Evolutionary conservation across 2,329 filamentous ascomycete genomes (phyloP).

Genomic region (Bimuria novae-zelandiae): DNA sequence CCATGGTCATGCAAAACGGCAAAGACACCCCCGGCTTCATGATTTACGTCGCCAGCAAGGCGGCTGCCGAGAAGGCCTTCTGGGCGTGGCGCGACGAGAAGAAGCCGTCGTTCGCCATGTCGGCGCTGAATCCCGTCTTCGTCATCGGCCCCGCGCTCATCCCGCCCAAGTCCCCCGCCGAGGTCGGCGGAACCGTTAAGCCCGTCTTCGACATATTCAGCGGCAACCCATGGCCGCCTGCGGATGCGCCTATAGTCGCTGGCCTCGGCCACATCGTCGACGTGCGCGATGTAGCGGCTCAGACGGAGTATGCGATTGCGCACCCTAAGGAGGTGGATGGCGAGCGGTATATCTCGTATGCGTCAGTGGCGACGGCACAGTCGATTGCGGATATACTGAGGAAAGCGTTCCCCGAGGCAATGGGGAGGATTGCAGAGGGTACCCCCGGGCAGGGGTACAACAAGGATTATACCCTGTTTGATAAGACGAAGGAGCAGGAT

Average conservation of each 20-base stretch:
- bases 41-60: slow-evolving; percentile 36
- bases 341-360: slow-evolving; percentile 49
- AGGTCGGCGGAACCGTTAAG: slow-evolving; percentile 41
- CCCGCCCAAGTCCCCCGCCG: slow-evolving; percentile 31
- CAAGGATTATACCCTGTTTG: slow-evolving; percentile 25
- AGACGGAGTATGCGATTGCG: slow-evolving; percentile 47
- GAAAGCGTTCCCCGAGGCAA: slow-evolving; percentile 41
- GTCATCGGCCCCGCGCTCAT: slow-evolving; percentile 50
- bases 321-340: slow-evolving; percentile 45
- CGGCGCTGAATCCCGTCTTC: slow-evolving; percentile 49
- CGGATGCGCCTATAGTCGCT: slow-evolving; percentile 18
- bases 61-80: slow-evolving; percentile 28
- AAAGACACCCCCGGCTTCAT: slow-evolving; percentile 29
- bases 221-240: slow-evolving; percentile 32
- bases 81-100: slow-evolving; percentile 44
- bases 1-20: slow-evolving; percentile 27
- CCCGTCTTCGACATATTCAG: slow-evolving; percentile 44
- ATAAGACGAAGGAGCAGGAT: slow-evolving; percentile 10
- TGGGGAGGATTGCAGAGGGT: slow-evolving; percentile 44
- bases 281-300: slow-evolving; percentile 51
- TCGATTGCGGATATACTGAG: slow-evolving; percentile 51
- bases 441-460: slow-evolving; percentile 49
- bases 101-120: slow-evolving; percentile 47
- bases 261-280: slow-evolving; percentile 46
- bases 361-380: slow-evolving; percentile 42